Evolutionary conservation across 139 green algal genomes (phyloP), one percentile per base, ranked within the genome.

Genomic region (Picochlorum sp.): DNA sequence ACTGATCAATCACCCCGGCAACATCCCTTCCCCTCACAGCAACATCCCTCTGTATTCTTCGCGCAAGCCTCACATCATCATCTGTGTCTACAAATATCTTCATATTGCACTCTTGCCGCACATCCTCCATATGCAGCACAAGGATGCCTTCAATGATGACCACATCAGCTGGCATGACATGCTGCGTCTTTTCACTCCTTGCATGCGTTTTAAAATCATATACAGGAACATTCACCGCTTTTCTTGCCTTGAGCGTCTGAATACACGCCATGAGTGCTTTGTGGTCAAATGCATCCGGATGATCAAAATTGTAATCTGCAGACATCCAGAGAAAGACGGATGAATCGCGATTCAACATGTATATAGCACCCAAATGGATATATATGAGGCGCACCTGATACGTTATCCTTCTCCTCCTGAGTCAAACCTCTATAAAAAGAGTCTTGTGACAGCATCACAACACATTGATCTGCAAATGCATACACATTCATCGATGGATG

Each of bases 61-160:
- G 68, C 6, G 90, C 92, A 45, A 98, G 80, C 24, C 91, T 81
- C 57, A 97, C 84, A 63, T 98, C 92, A 67, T 97, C 92, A 63
- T 98, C 93, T 16, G 85, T 90, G 69, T 84, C 77, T 34, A 90
- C 79, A 69, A 77, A 88, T 24, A 88, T 69, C 78, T 95, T 95
- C 92, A 97, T 96, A 78, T 97, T 93, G 49, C 94, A 82, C 78
- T 88, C 62, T 4, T 73, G 58, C 6, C 89, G 75, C 10, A 97
- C 63, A 26, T 83, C 69, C 59, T 80, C 64, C 70, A 95, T 91
- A 70, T 90, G 79, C 57, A 97, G 79, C 60, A 97, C 86, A 63
- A 98, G 73, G 69, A 97, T 97, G 68, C 92, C 92, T 72, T 98
- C 92, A 1, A 98, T 76, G 62, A 98, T 92, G 34, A 98, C 81